phyloP scores from a whole-genome alignment of 805 yeast genomes.

The Suhomyces tanzawaensis region DNA sequence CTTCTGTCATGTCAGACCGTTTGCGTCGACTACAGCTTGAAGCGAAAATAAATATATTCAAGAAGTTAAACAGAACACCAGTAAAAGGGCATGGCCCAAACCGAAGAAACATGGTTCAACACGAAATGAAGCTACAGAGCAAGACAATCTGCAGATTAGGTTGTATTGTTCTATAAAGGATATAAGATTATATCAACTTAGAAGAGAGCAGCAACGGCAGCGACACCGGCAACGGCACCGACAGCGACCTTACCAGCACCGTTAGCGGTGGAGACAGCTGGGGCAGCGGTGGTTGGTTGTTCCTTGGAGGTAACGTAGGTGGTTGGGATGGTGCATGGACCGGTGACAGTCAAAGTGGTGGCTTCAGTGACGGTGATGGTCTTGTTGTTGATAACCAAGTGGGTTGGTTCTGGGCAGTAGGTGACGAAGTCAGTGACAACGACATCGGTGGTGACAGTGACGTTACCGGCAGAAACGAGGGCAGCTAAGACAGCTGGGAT shows the following conservation, averaged over 20 bases:
- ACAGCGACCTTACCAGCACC: constrained; percentile 43
- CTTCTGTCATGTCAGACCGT: no score
- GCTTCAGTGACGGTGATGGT: constrained; percentile 76
- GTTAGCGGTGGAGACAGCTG: constrained; percentile 24
- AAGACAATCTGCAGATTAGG: background rate
- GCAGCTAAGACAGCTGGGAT: constrained; percentile 44
- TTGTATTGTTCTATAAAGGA: constrained; percentile 7
- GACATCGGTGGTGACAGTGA: constrained; percentile 48
- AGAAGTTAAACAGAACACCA: no score
- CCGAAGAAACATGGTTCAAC: background rate
- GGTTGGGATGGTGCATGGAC: constrained; percentile 75
- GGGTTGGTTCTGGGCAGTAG: constrained; percentile 79
- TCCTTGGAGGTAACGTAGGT: constrained; percentile 29
- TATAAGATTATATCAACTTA: constrained; percentile 21
- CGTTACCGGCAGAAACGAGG: constrained; percentile 42
- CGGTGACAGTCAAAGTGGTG: constrained; percentile 81
- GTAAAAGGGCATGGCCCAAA: no score
- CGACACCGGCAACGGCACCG: constrained; percentile 52
- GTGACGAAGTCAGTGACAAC: constrained; percentile 74
- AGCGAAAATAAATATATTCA: no score
- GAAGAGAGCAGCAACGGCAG: constrained; percentile 49
- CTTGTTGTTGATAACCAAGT: constrained; percentile 58
- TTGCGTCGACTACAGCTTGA: no score
- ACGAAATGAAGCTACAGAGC: background rate
- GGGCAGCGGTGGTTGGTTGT: constrained; percentile 17